A percentile compares a stretch with the other conserved stretches of the same genome.
Evolutionary conservation across 441 rosid genomes (phyloP).

Genomic region (Brassica balearica): DNA sequence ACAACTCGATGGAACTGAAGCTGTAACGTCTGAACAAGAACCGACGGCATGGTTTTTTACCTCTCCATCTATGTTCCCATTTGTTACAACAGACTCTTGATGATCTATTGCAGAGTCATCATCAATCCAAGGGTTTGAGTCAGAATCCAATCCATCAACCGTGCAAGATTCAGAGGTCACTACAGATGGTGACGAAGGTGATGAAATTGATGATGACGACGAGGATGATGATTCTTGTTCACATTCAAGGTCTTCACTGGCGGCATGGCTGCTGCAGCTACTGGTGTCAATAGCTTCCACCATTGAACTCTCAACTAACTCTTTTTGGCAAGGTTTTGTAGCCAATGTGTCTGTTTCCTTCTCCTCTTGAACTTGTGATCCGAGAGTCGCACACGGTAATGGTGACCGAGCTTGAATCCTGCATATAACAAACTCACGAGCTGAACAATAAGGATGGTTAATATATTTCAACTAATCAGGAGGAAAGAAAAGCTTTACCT

Average conservation of each 20-base stretch:
- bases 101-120: conserved; percentile 23
- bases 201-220: conserved; percentile 1
- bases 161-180: conserved; percentile 10
- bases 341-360: conserved; percentile 43
- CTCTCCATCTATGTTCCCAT: conserved; percentile 22
- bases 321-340: conserved; percentile 42
- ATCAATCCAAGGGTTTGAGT: conserved; percentile 38
- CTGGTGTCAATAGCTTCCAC: conserved; percentile 29
- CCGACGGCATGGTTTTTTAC: neutral
- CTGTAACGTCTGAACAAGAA: conserved; percentile 20
- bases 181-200: conserved; percentile 2
- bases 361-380: conserved; percentile 47
- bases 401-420: conserved; percentile 76
- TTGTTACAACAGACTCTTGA: conserved; percentile 22
- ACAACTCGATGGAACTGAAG: conserved; percentile 17
- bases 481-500: conserved; percentile 54
- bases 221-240: conserved; percentile 33
- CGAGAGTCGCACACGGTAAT: conserved; percentile 51
- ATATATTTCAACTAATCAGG: neutral
- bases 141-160: conserved; percentile 18
- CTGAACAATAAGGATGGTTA: conserved; percentile 6
- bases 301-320: conserved; percentile 41
- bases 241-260: conserved; percentile 36
- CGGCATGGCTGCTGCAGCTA: conserved; percentile 15
- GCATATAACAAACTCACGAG: conserved; percentile 10